Evolutionary conservation across 2,329 filamentous ascomycete species (phyloP).

Genomic region (Colletotrichum viniferum): DNA sequence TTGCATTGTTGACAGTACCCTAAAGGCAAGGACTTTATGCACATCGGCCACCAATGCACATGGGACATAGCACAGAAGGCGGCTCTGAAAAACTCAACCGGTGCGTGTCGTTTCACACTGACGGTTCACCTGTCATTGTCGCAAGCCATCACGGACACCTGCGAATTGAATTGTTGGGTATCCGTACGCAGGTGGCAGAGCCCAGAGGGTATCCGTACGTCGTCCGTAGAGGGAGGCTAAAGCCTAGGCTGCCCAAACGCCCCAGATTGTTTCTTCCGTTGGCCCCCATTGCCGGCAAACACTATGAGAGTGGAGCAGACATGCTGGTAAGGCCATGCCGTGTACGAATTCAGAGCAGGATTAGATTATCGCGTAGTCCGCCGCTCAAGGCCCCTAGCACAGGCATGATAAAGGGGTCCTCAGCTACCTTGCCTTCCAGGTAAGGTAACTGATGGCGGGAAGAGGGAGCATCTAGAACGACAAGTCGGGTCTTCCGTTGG

Average conservation of each 20-base stretch:
- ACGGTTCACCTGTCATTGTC: slow-evolving; percentile 8
- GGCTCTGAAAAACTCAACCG: neutral
- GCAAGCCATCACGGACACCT: neutral
- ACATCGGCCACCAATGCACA: neutral
- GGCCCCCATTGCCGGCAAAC: neutral
- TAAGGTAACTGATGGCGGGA: neutral
- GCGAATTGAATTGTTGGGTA: neutral
- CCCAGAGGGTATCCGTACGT: neutral
- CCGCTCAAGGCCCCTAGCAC: neutral
- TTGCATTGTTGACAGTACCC: slow-evolving; percentile 17
- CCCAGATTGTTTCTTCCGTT: slow-evolving; percentile 8
- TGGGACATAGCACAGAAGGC: neutral
- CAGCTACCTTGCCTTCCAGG: neutral
- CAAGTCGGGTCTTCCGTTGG: neutral
- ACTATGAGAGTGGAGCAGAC: neutral
- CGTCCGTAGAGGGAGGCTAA: neutral
- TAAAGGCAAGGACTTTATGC: neutral
- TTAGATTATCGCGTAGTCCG: neutral
- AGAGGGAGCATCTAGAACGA: neutral
- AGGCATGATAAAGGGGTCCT: neutral
- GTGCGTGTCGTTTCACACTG: neutral
- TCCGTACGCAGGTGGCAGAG: neutral
- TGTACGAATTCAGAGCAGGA: neutral
- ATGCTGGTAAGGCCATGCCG: neutral
- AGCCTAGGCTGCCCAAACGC: neutral